Base-by-base conservation (phyloP, 257 asterid genomes). In the Forsythia viridissima region DNA sequence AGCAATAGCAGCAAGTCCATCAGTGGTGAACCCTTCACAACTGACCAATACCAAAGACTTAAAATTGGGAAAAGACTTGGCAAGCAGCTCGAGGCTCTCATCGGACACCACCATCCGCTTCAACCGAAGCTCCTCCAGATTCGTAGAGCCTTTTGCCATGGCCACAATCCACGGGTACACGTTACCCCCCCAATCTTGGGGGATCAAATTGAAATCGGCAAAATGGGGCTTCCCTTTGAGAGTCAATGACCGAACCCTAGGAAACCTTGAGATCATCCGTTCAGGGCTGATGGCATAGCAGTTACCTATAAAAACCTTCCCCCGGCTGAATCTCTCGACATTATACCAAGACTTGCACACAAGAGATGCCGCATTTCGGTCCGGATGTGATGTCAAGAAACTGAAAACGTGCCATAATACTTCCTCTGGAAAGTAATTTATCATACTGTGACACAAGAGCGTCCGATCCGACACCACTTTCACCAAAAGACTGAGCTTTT, bases 1-100 rank as follows among this genome's bases (percentile, higher is more conserved):
- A 42, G 98, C 97, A 83, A 94, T 87, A 79, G 96, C 93, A 73
- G 97, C 96, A 72, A 92, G 97, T 16, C 98, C 98, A 75, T 86
- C 93, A 18, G 97, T 89, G 20, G 92, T 74, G 89, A 93, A 93
- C 37, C 98, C 96, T 57, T 93, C 92, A 77, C 98, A 92, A 81
- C 89, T 88, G 65, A 92, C 83, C 79, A 89, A 79, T 55, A 88
- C 89, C 89, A 37, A 72, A 72, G 39, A 24, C 42, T 21, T 21
- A 43, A n/a, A 72, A 21, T 3, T 42, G 4, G 37, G 11, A 9
- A 70, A 39, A 70, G 5, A 70, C 52, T 6, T 39, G 30, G 44
- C 36, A 70, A 70, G 20, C 10, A 21, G 52, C 11, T 40, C 24
- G 36, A 40, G 51, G 11, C 75, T 77, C 55, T 69, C 80, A 52